These are phyloP conservation scores for Ceratobasidium sp. DNA, from an alignment of 1,284 basidiomycete genomes.

Conservation along the genomic window DNA sequence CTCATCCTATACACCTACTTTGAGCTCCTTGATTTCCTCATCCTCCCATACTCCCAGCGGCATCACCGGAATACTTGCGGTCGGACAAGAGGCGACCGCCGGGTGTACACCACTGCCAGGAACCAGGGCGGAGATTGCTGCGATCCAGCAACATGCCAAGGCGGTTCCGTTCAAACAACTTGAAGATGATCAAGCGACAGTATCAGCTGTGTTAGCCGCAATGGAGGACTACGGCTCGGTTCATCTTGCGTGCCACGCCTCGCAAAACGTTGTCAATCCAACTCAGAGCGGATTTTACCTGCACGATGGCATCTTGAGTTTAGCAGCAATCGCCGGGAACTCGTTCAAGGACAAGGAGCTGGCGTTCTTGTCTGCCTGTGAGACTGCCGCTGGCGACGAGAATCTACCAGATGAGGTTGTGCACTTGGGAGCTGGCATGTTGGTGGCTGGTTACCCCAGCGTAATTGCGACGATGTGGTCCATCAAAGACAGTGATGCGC, in stretches of 20 bases:
- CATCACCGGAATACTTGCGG: background rate
- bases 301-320: background rate
- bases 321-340: background rate
- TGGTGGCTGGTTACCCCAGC: conserved; percentile 26
- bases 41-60: background rate
- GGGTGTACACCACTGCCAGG: background rate
- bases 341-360: background rate
- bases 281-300: background rate
- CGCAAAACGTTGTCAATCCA: background rate
- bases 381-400: conserved; percentile 24
- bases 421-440: conserved; percentile 34
- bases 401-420: conserved; percentile 39
- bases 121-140: background rate
- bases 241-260: background rate
- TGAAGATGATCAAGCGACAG: background rate
- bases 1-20: background rate
- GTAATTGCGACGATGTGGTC: background rate
- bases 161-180: background rate
- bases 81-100: background rate
- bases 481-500: background rate
- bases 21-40: background rate
- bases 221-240: background rate
- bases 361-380: background rate
- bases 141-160: background rate
- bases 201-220: background rate